phyloP scores from a whole-genome alignment of 768 basidiomycete species.

The Lanmaoa rubissima region DNA sequence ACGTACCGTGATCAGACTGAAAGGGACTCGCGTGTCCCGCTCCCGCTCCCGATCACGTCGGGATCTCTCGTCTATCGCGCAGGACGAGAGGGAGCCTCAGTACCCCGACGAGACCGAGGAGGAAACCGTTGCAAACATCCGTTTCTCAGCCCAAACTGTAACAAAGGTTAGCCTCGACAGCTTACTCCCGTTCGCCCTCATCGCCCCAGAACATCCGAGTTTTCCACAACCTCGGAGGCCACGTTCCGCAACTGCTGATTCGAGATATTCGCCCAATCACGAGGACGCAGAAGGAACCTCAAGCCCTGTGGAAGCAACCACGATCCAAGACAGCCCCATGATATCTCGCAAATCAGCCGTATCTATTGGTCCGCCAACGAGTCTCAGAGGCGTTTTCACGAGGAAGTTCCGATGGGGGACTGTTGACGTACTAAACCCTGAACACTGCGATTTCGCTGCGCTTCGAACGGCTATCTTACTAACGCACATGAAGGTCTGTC shows the following conservation, averaged over 20 bases:
- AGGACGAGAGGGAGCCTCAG: slow-evolving; percentile 56
- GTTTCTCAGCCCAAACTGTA: slow-evolving; percentile 71
- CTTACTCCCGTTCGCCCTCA: slow-evolving; percentile 76
- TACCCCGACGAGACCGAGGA: slow-evolving; percentile 56
- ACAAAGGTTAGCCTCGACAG: slow-evolving; percentile 56
- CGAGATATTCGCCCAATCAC: slow-evolving; percentile 12
- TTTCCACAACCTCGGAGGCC: slow-evolving; percentile 32
- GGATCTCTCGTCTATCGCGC: slow-evolving; percentile 58
- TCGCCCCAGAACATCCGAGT: slow-evolving; percentile 62
- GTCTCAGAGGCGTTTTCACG: slow-evolving; percentile 71
- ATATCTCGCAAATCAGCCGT: slow-evolving; percentile 34
- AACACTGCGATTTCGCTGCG: slow-evolving; percentile 85
- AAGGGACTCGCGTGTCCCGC: slow-evolving; percentile 43
- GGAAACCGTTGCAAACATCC: slow-evolving; percentile 72
- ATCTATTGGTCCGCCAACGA: slow-evolving; percentile 58
- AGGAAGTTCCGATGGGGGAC: slow-evolving; percentile 87
- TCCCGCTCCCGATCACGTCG: slow-evolving; percentile 76
- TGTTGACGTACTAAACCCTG: slow-evolving; percentile 81
- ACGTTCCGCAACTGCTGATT: slow-evolving; percentile 20
- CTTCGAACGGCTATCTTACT: slow-evolving; percentile 81
- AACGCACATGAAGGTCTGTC: slow-evolving; percentile 77
- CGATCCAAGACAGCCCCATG: slow-evolving; percentile 36
- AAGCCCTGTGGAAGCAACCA: slow-evolving; percentile 31
- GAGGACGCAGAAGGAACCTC: slow-evolving; percentile 20
- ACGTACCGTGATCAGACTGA: slow-evolving; percentile 75